Evolutionary conservation across 192 early-diverging fungal species (phyloP).

Genomic region (Mortierella hygrophila): DNA sequence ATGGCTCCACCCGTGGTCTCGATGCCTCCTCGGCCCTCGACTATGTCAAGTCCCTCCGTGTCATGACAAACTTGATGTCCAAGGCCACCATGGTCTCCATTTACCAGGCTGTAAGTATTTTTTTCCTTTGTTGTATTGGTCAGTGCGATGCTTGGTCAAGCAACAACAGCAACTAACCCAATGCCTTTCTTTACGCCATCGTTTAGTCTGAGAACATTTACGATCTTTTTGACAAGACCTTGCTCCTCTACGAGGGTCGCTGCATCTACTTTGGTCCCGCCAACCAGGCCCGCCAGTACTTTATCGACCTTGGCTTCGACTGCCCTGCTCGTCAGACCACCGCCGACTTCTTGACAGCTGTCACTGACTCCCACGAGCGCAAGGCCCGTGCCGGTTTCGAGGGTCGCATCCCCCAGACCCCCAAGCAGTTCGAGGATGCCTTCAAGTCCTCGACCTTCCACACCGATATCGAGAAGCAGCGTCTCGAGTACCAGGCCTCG

Average conservation of each 20-base stretch:
- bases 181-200: background rate
- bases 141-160: background rate
- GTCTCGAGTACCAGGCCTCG: conserved; percentile 58
- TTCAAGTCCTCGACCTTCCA: conserved; percentile 64
- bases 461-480: conserved; percentile 53
- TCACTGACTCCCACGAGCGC: conserved; percentile 73
- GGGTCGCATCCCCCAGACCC: conserved; percentile 64
- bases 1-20: conserved; percentile 82
- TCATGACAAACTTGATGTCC: conserved; percentile 77
- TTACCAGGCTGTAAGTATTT: conserved; percentile 81
- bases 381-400: conserved; percentile 70
- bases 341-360: conserved; percentile 80
- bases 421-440: conserved; percentile 72
- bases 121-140: background rate
- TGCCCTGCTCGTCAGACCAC: conserved; percentile 77
- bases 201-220: conserved; percentile 78
- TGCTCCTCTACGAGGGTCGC: conserved; percentile 76
- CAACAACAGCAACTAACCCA: background rate
- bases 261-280: conserved; percentile 79
- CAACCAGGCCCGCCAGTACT: conserved; percentile 69
- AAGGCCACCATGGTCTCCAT: conserved; percentile 74
- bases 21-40: conserved; percentile 89
- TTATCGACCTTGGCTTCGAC: conserved; percentile 70
- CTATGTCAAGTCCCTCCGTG: conserved; percentile 82
- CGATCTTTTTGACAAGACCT: conserved; percentile 76